Base-by-base conservation (phyloP, 768 basidiomycete species). In the Leccinum boreale region DNA sequence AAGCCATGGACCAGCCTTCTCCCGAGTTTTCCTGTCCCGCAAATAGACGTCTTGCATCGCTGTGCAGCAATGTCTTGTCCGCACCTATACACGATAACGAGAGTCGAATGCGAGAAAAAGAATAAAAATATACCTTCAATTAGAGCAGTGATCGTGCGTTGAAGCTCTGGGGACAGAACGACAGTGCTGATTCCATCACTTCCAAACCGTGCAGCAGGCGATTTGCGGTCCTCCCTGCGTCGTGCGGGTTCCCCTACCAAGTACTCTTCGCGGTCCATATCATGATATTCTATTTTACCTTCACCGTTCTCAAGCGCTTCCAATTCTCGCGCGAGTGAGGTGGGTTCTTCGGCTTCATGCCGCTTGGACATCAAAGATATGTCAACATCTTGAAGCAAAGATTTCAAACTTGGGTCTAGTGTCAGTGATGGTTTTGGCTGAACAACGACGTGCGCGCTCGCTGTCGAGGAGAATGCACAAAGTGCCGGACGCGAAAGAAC, bases 201-300 rank as follows among this genome's bases (percentile, higher is more conserved):
- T 17, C 94, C 95, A 70, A 90, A 90, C 23, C 77, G 75, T 19
- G 93, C 92, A 21, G 91, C 92, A 45, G 91, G 89, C 24, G 92
- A 92, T 68, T 89, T 89, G 52, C 83, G 76, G 46, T 70, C 81
- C 68, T 62, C 77, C 62, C 61, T 66, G 29, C 53, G 65, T 45
- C 61, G 65, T 31, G 57, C 56, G 55, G 53, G 65, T 9, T 74
- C 67, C 24, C 71, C 71, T 5, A 56, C 48, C 12, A 53, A 39
- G 23, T 71, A 65, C 24, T 75, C 74, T 44, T 74, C 75, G 24
- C 72, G 71, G 46, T 62, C 67, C 29, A 73, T 66, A 24, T 74
- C 70, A 56, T 76, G 70, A 44, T 69, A 64, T 19, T 64, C 54
- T 51, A 69, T 68, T 35, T 72, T 59, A 17, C 77, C 68, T 3